A percentile compares a stretch with the other conserved stretches of the same genome.
These are phyloP conservation scores for Cutaneotrichosporon spelunceum DNA, from an alignment of 1,284 basidiomycete species.

Conservation along the genomic window DNA sequence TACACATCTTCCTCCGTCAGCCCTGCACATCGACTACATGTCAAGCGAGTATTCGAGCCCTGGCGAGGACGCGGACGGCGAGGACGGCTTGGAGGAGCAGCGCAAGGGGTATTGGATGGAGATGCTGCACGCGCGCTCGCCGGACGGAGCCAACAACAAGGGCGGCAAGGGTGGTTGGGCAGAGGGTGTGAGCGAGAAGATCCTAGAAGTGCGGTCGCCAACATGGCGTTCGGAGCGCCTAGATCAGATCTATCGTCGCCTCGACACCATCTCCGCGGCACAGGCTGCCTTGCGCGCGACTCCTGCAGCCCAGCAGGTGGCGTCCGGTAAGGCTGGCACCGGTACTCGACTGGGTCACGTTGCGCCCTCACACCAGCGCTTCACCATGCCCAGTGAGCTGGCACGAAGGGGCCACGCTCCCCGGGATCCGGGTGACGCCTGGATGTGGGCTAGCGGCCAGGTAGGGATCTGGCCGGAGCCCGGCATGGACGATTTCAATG, in stretches of 20 bases:
- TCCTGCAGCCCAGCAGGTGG: slow-evolving; percentile 17
- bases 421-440: slow-evolving; percentile 28
- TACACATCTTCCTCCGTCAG: slow-evolving; percentile 29
- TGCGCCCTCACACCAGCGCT: slow-evolving; percentile 35
- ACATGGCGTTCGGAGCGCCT: slow-evolving; percentile 44
- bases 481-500: background rate
- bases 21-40: slow-evolving; percentile 50
- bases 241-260: slow-evolving; percentile 36
- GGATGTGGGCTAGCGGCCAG: slow-evolving; percentile 34
- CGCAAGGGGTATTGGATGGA: slow-evolving; percentile 18
- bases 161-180: slow-evolving; percentile 63
- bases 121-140: slow-evolving; percentile 47
- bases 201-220: slow-evolving; percentile 64
- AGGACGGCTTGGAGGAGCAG: slow-evolving; percentile 12
- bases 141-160: slow-evolving; percentile 6
- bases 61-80: slow-evolving; percentile 35
- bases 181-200: slow-evolving; percentile 59
- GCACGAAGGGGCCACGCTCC: slow-evolving; percentile 30
- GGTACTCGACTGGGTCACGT: slow-evolving; percentile 32
- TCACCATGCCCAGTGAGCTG: slow-evolving; percentile 24
- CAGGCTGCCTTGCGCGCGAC: slow-evolving; percentile 27
- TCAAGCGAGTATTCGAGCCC: slow-evolving; percentile 50
- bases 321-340: background rate
- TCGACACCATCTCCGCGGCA: slow-evolving; percentile 33
- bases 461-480: slow-evolving; percentile 22